These are phyloP conservation scores for Exobasidium cylindrosporum DNA, from an alignment of 1,284 basidiomycete species.

Conservation along the genomic window DNA sequence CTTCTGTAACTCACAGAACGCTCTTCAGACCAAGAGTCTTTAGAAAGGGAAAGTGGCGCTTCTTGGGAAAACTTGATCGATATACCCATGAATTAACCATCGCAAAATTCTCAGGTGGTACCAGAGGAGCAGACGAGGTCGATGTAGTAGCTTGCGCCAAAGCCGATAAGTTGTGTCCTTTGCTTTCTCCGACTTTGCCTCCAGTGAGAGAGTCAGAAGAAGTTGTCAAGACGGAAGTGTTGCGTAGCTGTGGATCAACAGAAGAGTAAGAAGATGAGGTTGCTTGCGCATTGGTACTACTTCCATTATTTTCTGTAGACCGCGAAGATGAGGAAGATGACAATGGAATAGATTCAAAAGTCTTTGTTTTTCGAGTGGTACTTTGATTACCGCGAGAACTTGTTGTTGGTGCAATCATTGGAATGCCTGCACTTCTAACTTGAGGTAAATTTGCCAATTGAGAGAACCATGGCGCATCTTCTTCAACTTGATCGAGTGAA, in stretches of 20 bases:
- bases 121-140: constrained; percentile 16
- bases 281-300: constrained; percentile 1
- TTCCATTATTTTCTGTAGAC: not conserved
- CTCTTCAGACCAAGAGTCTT: constrained; percentile 60
- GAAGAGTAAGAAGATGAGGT: not conserved
- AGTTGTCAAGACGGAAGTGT: too few relatives aligned
- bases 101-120: constrained; percentile 55
- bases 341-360: not conserved
- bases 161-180: not conserved
- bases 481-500: constrained; percentile 9
- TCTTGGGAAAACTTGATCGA: constrained; percentile 60
- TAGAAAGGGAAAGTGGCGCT: constrained; percentile 61
- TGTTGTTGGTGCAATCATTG: constrained; percentile 17
- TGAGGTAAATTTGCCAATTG: constrained; percentile 39
- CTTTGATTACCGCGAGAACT: constrained; percentile 19
- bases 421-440: constrained; percentile 17
- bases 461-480: constrained; percentile 42
- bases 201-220: not conserved
- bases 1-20: constrained; percentile 52
- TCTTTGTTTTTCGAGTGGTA: not conserved
- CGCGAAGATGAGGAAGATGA: constrained; percentile 3
- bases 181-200: not conserved
- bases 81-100: constrained; percentile 59
- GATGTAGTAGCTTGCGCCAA: not conserved
- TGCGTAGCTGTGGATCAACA: not conserved